Conservation (phyloP, 495 filamentous ascomycete species). For the Lindgomyces ingoldianus region DNA sequence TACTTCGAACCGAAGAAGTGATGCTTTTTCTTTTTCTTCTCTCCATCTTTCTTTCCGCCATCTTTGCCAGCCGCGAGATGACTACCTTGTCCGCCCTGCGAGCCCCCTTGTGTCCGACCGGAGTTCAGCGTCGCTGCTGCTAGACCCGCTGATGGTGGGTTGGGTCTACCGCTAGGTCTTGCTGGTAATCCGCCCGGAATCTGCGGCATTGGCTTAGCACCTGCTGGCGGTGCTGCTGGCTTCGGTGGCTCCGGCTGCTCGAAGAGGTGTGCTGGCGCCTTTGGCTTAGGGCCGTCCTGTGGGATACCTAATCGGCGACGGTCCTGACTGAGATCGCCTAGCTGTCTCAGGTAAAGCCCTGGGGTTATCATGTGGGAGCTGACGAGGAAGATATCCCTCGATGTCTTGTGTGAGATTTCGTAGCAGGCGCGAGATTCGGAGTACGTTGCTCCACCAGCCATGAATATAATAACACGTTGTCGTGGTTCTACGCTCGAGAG, state of each 20-base stretch:
- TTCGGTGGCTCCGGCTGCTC: slow-evolving; percentile 60
- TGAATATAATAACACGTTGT: slow-evolving; percentile 91
- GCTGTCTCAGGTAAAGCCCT: slow-evolving; percentile 73
- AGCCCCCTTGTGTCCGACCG: slow-evolving; percentile 34
- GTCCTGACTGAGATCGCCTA: slow-evolving; percentile 74
- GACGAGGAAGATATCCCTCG: slow-evolving; percentile 84
- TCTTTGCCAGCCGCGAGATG: slow-evolving; percentile 40
- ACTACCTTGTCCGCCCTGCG: slow-evolving; percentile 39
- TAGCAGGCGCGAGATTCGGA: slow-evolving; percentile 88
- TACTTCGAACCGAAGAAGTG: slow-evolving; percentile 72
- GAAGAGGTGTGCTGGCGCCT: slow-evolving; percentile 82
- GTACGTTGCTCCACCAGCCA: slow-evolving; percentile 94
- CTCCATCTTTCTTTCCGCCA: slow-evolving; percentile 40
- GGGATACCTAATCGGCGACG: slow-evolving; percentile 76
- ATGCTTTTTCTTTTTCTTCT: slow-evolving; percentile 70
- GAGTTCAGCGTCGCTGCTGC: slow-evolving; percentile 57
- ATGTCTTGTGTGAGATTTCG: slow-evolving; percentile 69
- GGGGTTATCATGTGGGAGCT: slow-evolving; percentile 90
- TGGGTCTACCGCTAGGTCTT: slow-evolving; percentile 35
- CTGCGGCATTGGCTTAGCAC: slow-evolving; percentile 46
- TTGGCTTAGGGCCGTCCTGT: slow-evolving; percentile 73
- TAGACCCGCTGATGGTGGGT: slow-evolving; percentile 61
- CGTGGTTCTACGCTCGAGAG: slow-evolving; percentile 73
- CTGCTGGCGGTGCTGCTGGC: slow-evolving; percentile 50
- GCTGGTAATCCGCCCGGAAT: slow-evolving; percentile 20